These are phyloP conservation scores for Melampsora larici-populina DNA, from an alignment of 1,284 basidiomycete species.

Conservation along the genomic window DNA sequence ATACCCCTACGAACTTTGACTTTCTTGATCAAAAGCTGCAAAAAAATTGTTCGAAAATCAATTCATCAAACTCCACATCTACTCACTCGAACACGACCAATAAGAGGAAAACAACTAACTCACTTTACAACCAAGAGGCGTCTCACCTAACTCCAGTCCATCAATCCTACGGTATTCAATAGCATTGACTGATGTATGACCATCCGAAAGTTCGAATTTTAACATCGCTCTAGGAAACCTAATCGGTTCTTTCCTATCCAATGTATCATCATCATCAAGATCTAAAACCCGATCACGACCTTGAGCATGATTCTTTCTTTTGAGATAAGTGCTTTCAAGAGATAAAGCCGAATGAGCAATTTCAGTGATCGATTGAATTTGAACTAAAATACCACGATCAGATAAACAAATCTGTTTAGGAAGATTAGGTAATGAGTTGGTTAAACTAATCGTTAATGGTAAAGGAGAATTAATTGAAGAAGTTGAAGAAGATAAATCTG, in stretches of 20 bases:
- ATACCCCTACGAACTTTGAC: slow-evolving; percentile 44
- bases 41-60: not conserved
- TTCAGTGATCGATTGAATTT: slow-evolving; percentile 45
- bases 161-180: slow-evolving; percentile 44
- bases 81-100: not conserved
- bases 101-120: not conserved
- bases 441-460: not conserved
- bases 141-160: slow-evolving; percentile 43
- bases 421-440: not conserved
- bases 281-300: slow-evolving; percentile 18
- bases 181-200: slow-evolving; percentile 30
- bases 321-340: slow-evolving; percentile 32
- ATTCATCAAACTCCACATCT: not conserved
- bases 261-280: slow-evolving; percentile 30
- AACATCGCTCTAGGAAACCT: slow-evolving; percentile 44
- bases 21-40: slow-evolving; percentile 45
- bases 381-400: slow-evolving; percentile 40
- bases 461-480: not conserved
- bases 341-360: slow-evolving; percentile 42
- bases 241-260: slow-evolving; percentile 14
- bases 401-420: slow-evolving; percentile 1
- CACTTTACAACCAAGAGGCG: slow-evolving; percentile 46
- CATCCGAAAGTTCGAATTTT: slow-evolving; percentile 45
- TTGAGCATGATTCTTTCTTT: slow-evolving; percentile 37
- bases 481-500: slow-evolving; percentile 46